A percentile compares a stretch with the other conserved stretches of the same genome.
Conservation (phyloP, 768 basidiomycete species). For the Cystobasidium ongulense region DNA sequence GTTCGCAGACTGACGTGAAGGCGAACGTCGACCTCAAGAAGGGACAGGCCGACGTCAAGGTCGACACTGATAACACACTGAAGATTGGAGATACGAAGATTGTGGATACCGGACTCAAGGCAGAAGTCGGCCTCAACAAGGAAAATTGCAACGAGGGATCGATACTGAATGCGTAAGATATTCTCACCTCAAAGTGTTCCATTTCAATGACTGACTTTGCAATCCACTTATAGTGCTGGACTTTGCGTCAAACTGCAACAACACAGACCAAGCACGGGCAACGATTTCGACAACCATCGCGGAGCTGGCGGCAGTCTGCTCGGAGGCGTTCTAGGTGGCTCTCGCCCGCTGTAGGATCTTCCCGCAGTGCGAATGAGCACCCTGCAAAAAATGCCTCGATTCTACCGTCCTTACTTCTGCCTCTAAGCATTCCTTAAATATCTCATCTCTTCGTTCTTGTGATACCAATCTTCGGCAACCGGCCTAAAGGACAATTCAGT, state of each 20-base stretch:
- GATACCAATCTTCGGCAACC: not conserved
- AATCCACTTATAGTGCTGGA: not conserved
- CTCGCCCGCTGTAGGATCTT: not conserved
- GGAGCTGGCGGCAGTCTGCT: not conserved
- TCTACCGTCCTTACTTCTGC: no score
- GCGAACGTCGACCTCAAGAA: slow-evolving; percentile 22
- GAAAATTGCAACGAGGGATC: not conserved
- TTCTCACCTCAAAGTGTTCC: not conserved
- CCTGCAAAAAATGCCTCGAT: no score
- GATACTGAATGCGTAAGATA: slow-evolving; percentile 13
- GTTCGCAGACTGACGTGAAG: not conserved
- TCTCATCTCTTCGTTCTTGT: not conserved
- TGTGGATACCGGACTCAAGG: slow-evolving; percentile 17
- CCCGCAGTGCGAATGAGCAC: not conserved
- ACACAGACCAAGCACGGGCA: not conserved
- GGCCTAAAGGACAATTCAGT: not conserved
- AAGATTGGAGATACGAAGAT: slow-evolving; percentile 21
- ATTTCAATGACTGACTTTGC: not conserved
- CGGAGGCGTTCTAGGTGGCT: not conserved
- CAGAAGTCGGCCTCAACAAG: slow-evolving; percentile 16
- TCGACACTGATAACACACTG: slow-evolving; percentile 7
- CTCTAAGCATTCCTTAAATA: no score
- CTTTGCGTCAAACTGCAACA: slow-evolving; percentile 2
- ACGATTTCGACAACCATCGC: not conserved
- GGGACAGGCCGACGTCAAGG: slow-evolving; percentile 18